Percentiles rank a stretch among this genome's conserved stretches.
phyloP scores from a whole-genome alignment of 106 monocot species.

The Chionographis japonica region DNA sequence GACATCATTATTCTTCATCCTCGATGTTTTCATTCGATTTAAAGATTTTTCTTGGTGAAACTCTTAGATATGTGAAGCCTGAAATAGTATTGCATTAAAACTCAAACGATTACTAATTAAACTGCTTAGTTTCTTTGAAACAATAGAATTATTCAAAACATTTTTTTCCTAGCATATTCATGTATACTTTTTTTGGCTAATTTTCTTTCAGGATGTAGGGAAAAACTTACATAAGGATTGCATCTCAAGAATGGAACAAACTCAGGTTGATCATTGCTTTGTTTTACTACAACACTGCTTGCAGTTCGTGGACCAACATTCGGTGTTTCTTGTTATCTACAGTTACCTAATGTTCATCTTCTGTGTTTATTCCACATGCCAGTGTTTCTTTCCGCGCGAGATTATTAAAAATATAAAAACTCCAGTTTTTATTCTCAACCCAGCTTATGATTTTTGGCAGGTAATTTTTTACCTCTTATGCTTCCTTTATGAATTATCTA shows the following conservation, averaged over 20 bases:
- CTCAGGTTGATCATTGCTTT: constrained; percentile 42
- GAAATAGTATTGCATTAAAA: too few species aligned
- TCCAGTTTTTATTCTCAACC: constrained; percentile 80
- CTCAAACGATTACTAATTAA: too few species aligned
- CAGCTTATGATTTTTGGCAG: constrained; percentile 96
- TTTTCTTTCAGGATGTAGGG: constrained; percentile 47
- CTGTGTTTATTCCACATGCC: not conserved
- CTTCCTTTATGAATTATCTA: not conserved
- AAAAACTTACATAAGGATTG: constrained; percentile 58
- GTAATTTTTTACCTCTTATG: constrained; percentile 22
- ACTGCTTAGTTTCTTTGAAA: too few species aligned
- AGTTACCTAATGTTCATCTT: not conserved
- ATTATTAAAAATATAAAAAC: constrained; percentile 64
- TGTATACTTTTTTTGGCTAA: not conserved
- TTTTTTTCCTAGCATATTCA: not conserved
- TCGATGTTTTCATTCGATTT: too few species aligned
- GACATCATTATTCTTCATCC: too few species aligned
- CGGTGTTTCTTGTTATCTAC: not conserved
- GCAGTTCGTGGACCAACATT: not conserved
- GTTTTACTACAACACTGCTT: not conserved
- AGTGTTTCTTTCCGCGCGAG: constrained; percentile 93
- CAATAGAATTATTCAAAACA: too few species aligned
- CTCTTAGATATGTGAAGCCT: too few species aligned
- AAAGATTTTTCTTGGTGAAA: too few species aligned
- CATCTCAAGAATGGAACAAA: constrained; percentile 36